A percentile compares a stretch with the other conserved stretches of the same genome.
Conservation (phyloP, 169 alveolate species). For the Babesia microti region DNA sequence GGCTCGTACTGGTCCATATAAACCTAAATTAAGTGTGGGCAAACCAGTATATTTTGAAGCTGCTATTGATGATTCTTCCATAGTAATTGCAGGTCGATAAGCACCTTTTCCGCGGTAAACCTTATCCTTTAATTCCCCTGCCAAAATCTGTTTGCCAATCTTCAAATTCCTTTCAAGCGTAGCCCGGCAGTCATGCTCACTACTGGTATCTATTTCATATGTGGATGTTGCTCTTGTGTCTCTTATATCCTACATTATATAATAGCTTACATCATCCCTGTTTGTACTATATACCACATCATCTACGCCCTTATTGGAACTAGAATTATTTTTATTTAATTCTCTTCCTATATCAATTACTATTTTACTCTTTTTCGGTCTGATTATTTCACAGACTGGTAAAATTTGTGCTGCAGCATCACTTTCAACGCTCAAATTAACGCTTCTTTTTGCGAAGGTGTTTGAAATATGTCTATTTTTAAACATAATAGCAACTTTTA, state of each 20-base stretch:
- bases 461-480: too few relatives aligned
- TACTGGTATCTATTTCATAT: conserved; percentile 65
- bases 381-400: too few relatives aligned
- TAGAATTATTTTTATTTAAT: conserved; percentile 3
- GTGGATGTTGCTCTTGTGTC: conserved; percentile 39
- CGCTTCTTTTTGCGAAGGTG: too few relatives aligned
- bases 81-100: conserved; percentile 55
- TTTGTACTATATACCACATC: conserved; percentile 24
- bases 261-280: conserved; percentile 14
- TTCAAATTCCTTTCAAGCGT: conserved; percentile 65
- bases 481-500: too few relatives aligned
- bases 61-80: conserved; percentile 64
- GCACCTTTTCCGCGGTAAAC: conserved; percentile 77
- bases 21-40: conserved; percentile 13
- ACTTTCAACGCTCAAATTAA: too few relatives aligned
- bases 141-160: conserved; percentile 62
- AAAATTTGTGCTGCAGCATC: too few relatives aligned
- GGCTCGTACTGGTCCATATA: conserved; percentile 78
- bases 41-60: conserved; percentile 67
- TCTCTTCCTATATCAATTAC: conserved; percentile 1
- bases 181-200: conserved; percentile 58
- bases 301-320: conserved; percentile 4
- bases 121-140: conserved; percentile 64
- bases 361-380: conserved; percentile 4
- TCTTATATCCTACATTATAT: conserved; percentile 14